Percentiles rank a stretch among this genome's conserved stretches.
Evolutionary conservation across 2,329 filamentous ascomycete genomes (phyloP).

Genomic region (Sporothrix variecibatus): DNA sequence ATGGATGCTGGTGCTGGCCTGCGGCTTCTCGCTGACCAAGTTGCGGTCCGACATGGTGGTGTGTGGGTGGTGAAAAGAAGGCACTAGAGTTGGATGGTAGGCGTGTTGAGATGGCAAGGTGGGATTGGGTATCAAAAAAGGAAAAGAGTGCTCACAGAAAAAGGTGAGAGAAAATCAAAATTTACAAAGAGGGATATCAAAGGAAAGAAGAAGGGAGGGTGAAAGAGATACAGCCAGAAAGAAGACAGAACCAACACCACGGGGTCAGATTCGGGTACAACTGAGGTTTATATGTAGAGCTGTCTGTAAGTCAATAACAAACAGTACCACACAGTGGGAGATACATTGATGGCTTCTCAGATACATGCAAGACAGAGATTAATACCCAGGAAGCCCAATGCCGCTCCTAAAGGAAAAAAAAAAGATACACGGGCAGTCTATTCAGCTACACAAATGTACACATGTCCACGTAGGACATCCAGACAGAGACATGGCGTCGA

Average conservation of each 20-base stretch:
- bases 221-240: background rate
- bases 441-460: background rate
- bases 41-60: background rate
- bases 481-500: constrained; percentile 12
- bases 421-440: background rate
- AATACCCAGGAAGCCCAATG: background rate
- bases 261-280: background rate
- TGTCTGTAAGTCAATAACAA: background rate
- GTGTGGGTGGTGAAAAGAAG: background rate
- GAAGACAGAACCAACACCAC: background rate
- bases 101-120: background rate
- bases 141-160: background rate
- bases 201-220: background rate
- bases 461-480: background rate
- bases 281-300: background rate
- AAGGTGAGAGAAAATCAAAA: background rate
- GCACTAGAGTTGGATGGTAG: background rate
- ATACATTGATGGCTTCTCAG: background rate
- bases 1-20: background rate
- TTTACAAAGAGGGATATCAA: background rate
- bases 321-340: constrained; percentile 3
- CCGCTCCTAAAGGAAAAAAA: background rate
- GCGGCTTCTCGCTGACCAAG: background rate
- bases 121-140: background rate
- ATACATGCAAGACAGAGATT: background rate